Base-by-base conservation (phyloP, 768 basidiomycete genomes). In the Leccinum arenicola region DNA sequence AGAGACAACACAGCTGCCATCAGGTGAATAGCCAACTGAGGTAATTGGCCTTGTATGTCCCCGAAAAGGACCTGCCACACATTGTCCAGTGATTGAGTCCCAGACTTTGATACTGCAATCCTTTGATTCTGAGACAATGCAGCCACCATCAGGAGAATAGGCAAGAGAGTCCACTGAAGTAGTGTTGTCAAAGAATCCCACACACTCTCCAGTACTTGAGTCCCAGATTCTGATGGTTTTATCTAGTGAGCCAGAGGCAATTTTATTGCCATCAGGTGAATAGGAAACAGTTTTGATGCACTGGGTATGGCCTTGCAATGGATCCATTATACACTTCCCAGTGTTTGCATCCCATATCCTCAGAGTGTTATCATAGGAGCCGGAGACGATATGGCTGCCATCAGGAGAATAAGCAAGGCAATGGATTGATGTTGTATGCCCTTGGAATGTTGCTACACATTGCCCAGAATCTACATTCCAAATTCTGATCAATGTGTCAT, bases 121-220 rank as follows among this genome's bases (percentile, higher is more conserved):
- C n/a, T 29, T 3, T 3, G 67, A 68, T 5, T 59, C 74, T 57
- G 71, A 70, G 23, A 53, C 70, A 45, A 75, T 56, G 8, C 57
- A 53, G 27, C 10, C 61, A 10, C 64, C 61, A 65, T 74, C 61
- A 38, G 63, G 63, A 14, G 73, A 72, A 50, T 68, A 62, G 19
- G 62, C 70, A 54, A 72, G 40, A 56, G 65, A 64, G 10, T 38
- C 38, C 0, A 68, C 48, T 27, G 33, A 33, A 33, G 4, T 33
- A 5, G 4, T 33, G 33, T 12, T 33, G 12, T 12, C 33, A 33
- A 33, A 12, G 33, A 12, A 12, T 33, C 33, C 33, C 33, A 33
- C 33, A 33, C 33, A 45, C 11, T 55, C 31, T 47, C 65, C 54
- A 59, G 62, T 55, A 4, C 29, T 11, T 31, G 58, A 15, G 25